phyloP scores from a whole-genome alignment of 352 stramenopile genomes.

The Phytophthora pluvialis region DNA sequence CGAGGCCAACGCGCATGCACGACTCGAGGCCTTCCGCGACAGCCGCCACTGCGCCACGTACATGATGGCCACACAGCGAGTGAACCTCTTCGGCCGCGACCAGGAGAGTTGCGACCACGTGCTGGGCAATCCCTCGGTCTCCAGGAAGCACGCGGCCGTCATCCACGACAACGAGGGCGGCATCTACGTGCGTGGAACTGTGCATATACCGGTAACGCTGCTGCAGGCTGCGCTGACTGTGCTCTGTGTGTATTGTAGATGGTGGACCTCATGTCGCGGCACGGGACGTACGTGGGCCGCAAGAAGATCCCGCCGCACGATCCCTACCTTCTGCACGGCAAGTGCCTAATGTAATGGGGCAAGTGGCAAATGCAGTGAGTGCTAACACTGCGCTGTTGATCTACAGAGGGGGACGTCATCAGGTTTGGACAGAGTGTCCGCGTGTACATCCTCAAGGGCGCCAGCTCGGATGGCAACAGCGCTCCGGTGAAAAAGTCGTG shows the following conservation, averaged over 20 bases:
- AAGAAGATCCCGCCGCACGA: constrained; percentile 90
- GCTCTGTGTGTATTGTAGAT: constrained; percentile 48
- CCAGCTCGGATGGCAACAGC: constrained; percentile 62
- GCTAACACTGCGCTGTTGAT: constrained; percentile 2
- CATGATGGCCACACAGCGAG: constrained; percentile 83
- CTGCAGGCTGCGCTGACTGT: neutral
- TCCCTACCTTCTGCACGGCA: constrained; percentile 80
- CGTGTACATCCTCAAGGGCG: constrained; percentile 85
- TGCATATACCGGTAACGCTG: neutral
- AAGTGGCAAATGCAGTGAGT: neutral
- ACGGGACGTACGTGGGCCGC: constrained; percentile 83
- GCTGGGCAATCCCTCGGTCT: constrained; percentile 87
- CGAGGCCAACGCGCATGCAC: constrained; percentile 69
- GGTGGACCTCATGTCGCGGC: constrained; percentile 89
- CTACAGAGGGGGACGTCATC: constrained; percentile 79
- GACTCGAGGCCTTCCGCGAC: constrained; percentile 79
- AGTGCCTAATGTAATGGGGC: neutral
- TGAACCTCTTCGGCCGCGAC: constrained; percentile 87
- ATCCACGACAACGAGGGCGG: constrained; percentile 84
- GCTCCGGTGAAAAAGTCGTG: constrained; percentile 83
- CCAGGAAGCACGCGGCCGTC: constrained; percentile 85
- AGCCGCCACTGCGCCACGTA: constrained; percentile 84
- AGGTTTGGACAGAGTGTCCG: constrained; percentile 90
- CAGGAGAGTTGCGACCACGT: constrained; percentile 88
- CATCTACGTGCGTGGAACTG: constrained; percentile 73